A percentile compares a stretch with the other conserved stretches of the same genome.
Evolutionary conservation across 306 rosid species (phyloP).

Genomic region (Ammopiptanthus mongolicus): DNA sequence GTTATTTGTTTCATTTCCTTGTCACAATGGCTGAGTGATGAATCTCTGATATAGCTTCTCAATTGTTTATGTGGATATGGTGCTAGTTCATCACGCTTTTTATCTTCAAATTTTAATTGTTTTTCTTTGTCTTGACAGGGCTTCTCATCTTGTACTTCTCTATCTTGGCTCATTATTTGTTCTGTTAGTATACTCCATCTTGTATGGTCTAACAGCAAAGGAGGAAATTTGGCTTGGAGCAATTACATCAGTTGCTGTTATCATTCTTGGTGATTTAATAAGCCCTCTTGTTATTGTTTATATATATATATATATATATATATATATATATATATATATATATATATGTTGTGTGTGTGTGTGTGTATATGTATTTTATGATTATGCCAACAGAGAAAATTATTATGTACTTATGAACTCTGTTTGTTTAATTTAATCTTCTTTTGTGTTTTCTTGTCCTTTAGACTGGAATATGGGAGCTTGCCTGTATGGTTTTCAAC

Average conservation of each 20-base stretch:
- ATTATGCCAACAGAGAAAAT: neutral
- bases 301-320: neutral
- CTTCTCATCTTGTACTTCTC: slow-evolving; percentile 91
- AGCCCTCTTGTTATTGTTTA: slow-evolving; percentile 13
- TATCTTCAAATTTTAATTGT: neutral
- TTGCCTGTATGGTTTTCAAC: slow-evolving; percentile 92
- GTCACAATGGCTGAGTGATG: neutral
- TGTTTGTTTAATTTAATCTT: slow-evolving; percentile 7
- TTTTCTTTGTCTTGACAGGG: slow-evolving; percentile 53
- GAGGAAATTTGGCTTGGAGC: slow-evolving; percentile 96
- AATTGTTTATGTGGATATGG: neutral
- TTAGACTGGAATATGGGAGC: slow-evolving; percentile 99
- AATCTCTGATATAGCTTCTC: neutral
- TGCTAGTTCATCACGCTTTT: neutral
- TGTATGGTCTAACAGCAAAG: slow-evolving; percentile 66
- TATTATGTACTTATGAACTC: slow-evolving; percentile 12
- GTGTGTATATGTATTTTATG: neutral
- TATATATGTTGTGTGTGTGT: too few relatives aligned
- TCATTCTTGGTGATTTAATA: slow-evolving; percentile 71
- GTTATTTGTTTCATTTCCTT: neutral
- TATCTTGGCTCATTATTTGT: slow-evolving; percentile 88
- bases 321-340: too few relatives aligned
- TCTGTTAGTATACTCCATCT: slow-evolving; percentile 83
- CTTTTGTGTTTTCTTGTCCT: slow-evolving; percentile 21
- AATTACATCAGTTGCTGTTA: slow-evolving; percentile 90